Base-by-base conservation (phyloP, 768 basidiomycete genomes). In the Suillus subluteus region DNA sequence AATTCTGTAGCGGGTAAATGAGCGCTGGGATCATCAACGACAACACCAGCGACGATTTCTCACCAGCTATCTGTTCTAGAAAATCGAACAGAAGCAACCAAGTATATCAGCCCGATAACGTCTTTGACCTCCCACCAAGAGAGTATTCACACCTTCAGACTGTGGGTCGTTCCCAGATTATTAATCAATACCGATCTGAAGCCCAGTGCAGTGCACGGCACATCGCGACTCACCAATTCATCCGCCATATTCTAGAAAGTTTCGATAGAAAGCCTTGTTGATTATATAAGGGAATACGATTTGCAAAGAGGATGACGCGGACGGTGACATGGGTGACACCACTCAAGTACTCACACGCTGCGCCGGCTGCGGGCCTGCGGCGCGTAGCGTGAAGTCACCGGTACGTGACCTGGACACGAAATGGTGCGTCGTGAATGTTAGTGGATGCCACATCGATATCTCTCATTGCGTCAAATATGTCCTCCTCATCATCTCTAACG, bases 41-140 rank as follows among this genome's bases (percentile, higher is more conserved):
- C 2, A 26, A 41, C 41, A 41, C 46, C 37, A 59, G 15, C 38
- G 58, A 58, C 23, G 56, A 67, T 50, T 18, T 79, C 88, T 56
- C 74, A 94, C 95, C 95, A 74, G 94, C 88, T 73, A 96, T 94
- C 86, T 96, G 94, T 78, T 96, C 95, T 97, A 76, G 40, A 70
- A 16, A n/a, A 66, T 59, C 37, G 50, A 58, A 65, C 65, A 68
- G 71, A 69, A 67, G 58, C 35, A 44, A 52, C 30, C 40, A 56
- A 48, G 55, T 32, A 43, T n/a, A 66, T 35, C 62, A 48, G 62
- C 15, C 59, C 18, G 16, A 26, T 43, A 4, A 35, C 35, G 2
- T 35, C 26, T n/a, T 40, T 52, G 26, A 54, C 64, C 55, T 70
- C 48, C 44, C 40, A 50, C 65, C 59, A 37, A 59, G 62, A 69